These are phyloP conservation scores for Salicornia ramosissima DNA, from an alignment of 148 eudicot genomes.

Conservation along the genomic window DNA sequence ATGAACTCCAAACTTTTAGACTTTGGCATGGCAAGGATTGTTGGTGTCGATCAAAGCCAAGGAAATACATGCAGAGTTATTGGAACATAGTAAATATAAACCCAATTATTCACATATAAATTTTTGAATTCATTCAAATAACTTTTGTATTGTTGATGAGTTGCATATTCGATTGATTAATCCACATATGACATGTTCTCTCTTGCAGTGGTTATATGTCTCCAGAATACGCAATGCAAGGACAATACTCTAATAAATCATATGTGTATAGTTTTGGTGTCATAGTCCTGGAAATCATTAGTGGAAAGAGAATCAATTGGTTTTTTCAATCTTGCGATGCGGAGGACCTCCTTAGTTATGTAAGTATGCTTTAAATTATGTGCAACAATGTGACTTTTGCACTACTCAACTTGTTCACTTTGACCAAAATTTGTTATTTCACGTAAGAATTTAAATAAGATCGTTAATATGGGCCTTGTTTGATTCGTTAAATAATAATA, in stretches of 20 bases:
- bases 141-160: too few species aligned
- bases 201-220: constrained; percentile 37
- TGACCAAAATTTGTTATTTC: too few species aligned
- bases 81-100: constrained; percentile 43
- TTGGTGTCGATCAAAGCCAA: constrained; percentile 32
- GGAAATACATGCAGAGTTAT: constrained; percentile 31
- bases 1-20: constrained; percentile 1
- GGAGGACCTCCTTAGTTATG: constrained; percentile 31
- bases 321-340: constrained; percentile 2
- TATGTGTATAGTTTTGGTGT: constrained; percentile 47
- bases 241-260: constrained; percentile 34
- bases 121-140: too few species aligned
- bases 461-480: too few species aligned
- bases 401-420: too few species aligned
- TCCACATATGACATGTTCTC: too few species aligned
- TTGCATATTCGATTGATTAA: too few species aligned
- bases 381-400: too few species aligned
- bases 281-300: constrained; percentile 32
- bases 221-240: constrained; percentile 36
- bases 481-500: too few species aligned
- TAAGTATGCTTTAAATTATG: constrained; percentile 15
- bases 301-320: constrained; percentile 29
- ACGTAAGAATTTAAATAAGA: too few species aligned
- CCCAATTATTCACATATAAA: too few species aligned
- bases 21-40: constrained; percentile 36